phyloP scores from a whole-genome alignment of 495 filamentous ascomycete genomes.

The Parathielavia appendiculata region DNA sequence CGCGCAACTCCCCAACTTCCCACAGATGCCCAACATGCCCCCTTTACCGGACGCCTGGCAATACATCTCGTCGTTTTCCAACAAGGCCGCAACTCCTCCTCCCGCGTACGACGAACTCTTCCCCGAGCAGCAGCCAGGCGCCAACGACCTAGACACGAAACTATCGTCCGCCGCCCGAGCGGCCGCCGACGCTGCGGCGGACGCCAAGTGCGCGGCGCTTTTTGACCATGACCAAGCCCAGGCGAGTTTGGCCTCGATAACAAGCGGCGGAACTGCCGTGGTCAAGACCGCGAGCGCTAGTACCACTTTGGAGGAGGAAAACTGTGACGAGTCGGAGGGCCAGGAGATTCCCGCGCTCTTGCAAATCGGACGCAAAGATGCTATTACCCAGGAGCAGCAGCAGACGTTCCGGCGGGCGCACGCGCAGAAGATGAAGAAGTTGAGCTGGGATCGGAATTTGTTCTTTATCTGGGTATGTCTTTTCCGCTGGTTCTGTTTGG shows the following conservation, averaged over 20 bases:
- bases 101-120: slow-evolving; percentile 81
- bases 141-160: slow-evolving; percentile 48
- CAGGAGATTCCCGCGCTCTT: slow-evolving; percentile 40
- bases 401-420: slow-evolving; percentile 66
- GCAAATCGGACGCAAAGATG: slow-evolving; percentile 48
- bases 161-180: slow-evolving; percentile 56
- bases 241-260: too few relatives aligned
- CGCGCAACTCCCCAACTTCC: slow-evolving; percentile 24
- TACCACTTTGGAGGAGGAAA: slow-evolving; percentile 16
- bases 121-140: slow-evolving; percentile 43
- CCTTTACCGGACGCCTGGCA: slow-evolving; percentile 67
- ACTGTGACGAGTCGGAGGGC: slow-evolving; percentile 4
- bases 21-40: slow-evolving; percentile 46
- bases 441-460: slow-evolving; percentile 70
- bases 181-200: slow-evolving; percentile 58
- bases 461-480: slow-evolving; percentile 76
- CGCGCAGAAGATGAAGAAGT: slow-evolving; percentile 66
- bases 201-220: slow-evolving; percentile 59
- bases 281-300: background rate
- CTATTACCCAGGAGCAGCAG: slow-evolving; percentile 65
- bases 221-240: slow-evolving; percentile 45
- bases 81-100: slow-evolving; percentile 44
- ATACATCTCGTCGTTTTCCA: slow-evolving; percentile 52
- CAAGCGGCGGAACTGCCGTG: slow-evolving; percentile 2
- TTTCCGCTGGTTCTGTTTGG: background rate